phyloP scores from a whole-genome alignment of 495 filamentous ascomycete species.

The Penicillium arizonense region DNA sequence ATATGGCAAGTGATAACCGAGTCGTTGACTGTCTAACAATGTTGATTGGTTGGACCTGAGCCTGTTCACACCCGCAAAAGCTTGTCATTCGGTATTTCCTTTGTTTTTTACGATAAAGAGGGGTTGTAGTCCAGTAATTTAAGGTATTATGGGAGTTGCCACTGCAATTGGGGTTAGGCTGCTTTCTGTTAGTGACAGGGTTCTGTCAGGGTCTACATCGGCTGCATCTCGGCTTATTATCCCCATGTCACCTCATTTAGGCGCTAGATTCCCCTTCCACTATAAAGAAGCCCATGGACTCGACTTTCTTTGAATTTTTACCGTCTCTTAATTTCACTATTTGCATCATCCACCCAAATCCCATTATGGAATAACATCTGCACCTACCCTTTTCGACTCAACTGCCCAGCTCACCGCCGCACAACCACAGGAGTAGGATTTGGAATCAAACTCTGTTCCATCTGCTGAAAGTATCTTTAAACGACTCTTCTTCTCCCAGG shows the following conservation, averaged over 20 bases:
- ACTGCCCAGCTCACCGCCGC: not conserved
- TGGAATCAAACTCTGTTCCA: too few relatives aligned
- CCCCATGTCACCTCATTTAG: slow-evolving; percentile 13
- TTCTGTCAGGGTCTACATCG: slow-evolving; percentile 6
- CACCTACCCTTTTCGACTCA: not conserved
- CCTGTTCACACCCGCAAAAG: slow-evolving; percentile 10
- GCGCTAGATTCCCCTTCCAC: not conserved
- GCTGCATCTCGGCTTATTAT: slow-evolving; percentile 13
- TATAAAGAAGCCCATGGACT: slow-evolving; percentile 2
- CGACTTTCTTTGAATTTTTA: not conserved
- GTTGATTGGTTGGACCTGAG: slow-evolving; percentile 4
- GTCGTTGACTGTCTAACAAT: not conserved
- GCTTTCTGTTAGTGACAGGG: slow-evolving; percentile 9
- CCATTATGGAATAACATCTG: not conserved
- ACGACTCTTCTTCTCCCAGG: too few relatives aligned
- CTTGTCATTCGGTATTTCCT: slow-evolving; percentile 10
- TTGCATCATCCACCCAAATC: not conserved
- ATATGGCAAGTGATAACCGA: slow-evolving; percentile 3
- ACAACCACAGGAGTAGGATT: too few relatives aligned
- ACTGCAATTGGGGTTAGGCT: not conserved
- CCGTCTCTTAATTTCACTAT: not conserved
- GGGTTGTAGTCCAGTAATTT: not conserved
- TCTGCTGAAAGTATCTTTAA: too few relatives aligned
- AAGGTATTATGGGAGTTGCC: not conserved
- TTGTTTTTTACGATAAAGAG: not conserved